Percentiles rank a stretch among this genome's conserved stretches.
Evolutionary conservation across 2,329 filamentous ascomycete species (phyloP).

Genomic region (Pyricularia pennisetigena): DNA sequence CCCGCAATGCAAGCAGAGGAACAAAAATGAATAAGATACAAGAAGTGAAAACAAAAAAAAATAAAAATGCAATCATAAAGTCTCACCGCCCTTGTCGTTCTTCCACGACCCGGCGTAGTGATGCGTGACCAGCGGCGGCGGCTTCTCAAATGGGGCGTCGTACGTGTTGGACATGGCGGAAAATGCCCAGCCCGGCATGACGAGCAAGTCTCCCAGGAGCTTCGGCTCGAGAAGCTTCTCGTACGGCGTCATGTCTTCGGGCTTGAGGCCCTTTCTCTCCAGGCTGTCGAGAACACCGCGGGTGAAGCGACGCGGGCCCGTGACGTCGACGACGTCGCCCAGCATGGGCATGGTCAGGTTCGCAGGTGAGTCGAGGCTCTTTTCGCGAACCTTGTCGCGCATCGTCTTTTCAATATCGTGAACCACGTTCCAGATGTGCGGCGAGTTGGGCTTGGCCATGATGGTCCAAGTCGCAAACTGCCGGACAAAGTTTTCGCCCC

Average conservation of each 20-base stretch:
- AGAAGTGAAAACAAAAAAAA: background rate
- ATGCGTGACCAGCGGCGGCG: background rate
- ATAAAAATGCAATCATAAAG: background rate
- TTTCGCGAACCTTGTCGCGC: slow-evolving; percentile 7
- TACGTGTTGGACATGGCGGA: slow-evolving; percentile 3
- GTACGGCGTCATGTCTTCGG: background rate
- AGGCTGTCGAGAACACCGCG: slow-evolving; percentile 16
- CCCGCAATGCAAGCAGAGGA: background rate
- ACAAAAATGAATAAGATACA: background rate
- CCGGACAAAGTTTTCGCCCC: slow-evolving; percentile 15
- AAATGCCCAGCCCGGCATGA: slow-evolving; percentile 7
- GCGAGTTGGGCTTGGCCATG: slow-evolving; percentile 16
- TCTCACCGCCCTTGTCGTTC: slow-evolving; percentile 5
- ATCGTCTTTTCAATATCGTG: slow-evolving; percentile 12
- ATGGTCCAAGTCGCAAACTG: slow-evolving; percentile 23
- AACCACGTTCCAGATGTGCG: slow-evolving; percentile 16
- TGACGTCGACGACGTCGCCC: slow-evolving; percentile 16
- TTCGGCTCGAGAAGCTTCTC: slow-evolving; percentile 5
- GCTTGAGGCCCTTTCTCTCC: background rate
- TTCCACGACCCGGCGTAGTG: slow-evolving; percentile 4
- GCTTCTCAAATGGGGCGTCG: background rate
- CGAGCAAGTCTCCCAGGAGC: slow-evolving; percentile 6
- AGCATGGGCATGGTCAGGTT: slow-evolving; percentile 7
- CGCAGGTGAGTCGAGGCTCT: background rate
- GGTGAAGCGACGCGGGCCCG: slow-evolving; percentile 18